Base-by-base conservation (phyloP, 768 basidiomycete species). In the Auricularia heimuer region DNA sequence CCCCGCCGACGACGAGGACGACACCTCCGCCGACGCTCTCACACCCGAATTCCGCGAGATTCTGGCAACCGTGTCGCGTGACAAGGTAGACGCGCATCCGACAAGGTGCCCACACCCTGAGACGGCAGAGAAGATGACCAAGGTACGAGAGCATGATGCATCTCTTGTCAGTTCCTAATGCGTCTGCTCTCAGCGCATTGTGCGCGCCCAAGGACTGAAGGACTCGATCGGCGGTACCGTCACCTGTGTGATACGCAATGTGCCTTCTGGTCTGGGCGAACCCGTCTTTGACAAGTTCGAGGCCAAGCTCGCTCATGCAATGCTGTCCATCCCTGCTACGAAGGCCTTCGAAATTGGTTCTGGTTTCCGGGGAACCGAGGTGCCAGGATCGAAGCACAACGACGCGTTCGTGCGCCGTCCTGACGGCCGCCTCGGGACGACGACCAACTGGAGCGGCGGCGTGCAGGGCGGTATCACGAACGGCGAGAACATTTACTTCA, bases 221-320 rank as follows among this genome's bases (percentile, higher is more conserved):
- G 97, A 99, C 78, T 98, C 96, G 3, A 95, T 99, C 68, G 97
- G 97, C 62, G 97, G 97, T n/a, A 96, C 92, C 2, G 86, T 98
- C 63, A 98, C 94, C 65, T 98, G 97, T 74, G 92, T 98, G 45
- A 90, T 99, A 69, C 90, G 96, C 54, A 86, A 88, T 64, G 86
- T 89, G 2, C 97, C 97, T 58, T 78, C 88, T 21, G 97, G 97
- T 7, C 85, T 98, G 35, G 97, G 97, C 62, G 97, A 98, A 75
- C 97, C 97, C 63, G 90, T 92, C 62, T 98, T 99, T 76, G 95
- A 99, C 83, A 98, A 98, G 77, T 89, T 98, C 75, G 96, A 97
- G 76, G 97, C 97, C 21, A 84, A 84, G 67, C 87, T 99, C 66
- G 96, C 85, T 12, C 97, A 98, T 73, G 97, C 97, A 7, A 98